Evolutionary conservation across 208 protist genomes (phyloP).

Genomic region (Leishmania lainsoni): DNA sequence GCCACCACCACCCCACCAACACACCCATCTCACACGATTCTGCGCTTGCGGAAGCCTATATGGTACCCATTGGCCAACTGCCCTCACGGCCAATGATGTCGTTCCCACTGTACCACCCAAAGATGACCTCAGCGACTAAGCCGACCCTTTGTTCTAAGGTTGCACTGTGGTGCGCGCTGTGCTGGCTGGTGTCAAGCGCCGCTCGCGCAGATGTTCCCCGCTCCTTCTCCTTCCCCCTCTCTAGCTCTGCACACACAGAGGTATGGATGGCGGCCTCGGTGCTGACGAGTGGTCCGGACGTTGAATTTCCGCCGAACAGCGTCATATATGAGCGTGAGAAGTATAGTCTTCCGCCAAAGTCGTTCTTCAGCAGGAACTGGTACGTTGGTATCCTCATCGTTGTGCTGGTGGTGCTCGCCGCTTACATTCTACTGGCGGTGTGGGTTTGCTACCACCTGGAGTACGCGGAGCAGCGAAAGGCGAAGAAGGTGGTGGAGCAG

Average conservation of each 20-base stretch:
- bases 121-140: background rate
- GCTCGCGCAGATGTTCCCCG: background rate
- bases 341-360: background rate
- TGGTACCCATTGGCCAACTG: background rate
- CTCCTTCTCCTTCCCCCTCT: background rate
- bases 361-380: slow-evolving; percentile 38
- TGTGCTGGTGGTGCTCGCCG: slow-evolving; percentile 17
- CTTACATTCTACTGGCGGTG: slow-evolving; percentile 33
- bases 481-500: slow-evolving; percentile 35
- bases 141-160: background rate
- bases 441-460: slow-evolving; percentile 41
- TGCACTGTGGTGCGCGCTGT: background rate
- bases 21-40: background rate
- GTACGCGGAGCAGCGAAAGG: slow-evolving; percentile 31
- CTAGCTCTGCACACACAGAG: background rate
- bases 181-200: background rate
- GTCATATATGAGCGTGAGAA: slow-evolving; percentile 21
- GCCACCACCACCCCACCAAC: background rate
- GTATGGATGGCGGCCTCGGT: slow-evolving; percentile 19
- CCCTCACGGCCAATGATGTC: background rate
- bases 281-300: background rate
- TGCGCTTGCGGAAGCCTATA: background rate
- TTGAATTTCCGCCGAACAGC: slow-evolving; percentile 15
- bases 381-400: slow-evolving; percentile 46
- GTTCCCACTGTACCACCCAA: background rate